Base-by-base conservation (phyloP, 2,329 filamentous ascomycete species). In the Thelonectria rubi region DNA sequence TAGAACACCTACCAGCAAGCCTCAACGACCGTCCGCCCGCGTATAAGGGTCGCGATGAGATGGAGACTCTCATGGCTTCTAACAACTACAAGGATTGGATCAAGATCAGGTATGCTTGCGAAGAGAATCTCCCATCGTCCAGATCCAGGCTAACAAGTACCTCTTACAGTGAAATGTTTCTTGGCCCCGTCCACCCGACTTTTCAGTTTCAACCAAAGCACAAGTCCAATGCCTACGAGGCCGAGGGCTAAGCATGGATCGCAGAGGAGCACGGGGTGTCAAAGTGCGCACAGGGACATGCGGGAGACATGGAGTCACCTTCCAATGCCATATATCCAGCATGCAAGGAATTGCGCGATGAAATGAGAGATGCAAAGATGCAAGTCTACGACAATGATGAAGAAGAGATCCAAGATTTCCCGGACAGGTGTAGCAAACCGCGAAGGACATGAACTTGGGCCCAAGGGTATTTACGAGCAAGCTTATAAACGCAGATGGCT, bases 131-230 rank as follows among this genome's bases (percentile, higher is more conserved):
- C 42, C 18, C 3, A 15, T 11, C 9, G n/a, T 15, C 14, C 5
- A 10, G 14, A 14, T 26, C 32, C 7, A 14, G 50, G 42, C 68
- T 72, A 64, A 73, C 46, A 12, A 46, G 20, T 30, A 54, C 11
- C 20, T 57, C 72, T 43, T 64, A 53, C 62, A 97, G 94, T 76
- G 95, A 99, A 76, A 98, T 99, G 93, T 99, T 96, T 82, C 84
- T 99, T 17, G 95, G 95, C 8, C 93, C 93, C 47, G 91, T 93
- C 7, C 92, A 97, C 69, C 88, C 91, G 40, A 90, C 92, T 71
- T 99, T 98, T 84, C 89, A 91, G 68, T 99, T 98, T 79, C 88
- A 94, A 79, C 95, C 95, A 3, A 99, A 99, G 83, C 95, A 99
- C 82, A 98, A 97, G 82, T 95, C 92, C 48, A 96, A 97, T 75